Conservation (phyloP, 495 filamentous ascomycete genomes). For the Achaetomiella virescens region DNA sequence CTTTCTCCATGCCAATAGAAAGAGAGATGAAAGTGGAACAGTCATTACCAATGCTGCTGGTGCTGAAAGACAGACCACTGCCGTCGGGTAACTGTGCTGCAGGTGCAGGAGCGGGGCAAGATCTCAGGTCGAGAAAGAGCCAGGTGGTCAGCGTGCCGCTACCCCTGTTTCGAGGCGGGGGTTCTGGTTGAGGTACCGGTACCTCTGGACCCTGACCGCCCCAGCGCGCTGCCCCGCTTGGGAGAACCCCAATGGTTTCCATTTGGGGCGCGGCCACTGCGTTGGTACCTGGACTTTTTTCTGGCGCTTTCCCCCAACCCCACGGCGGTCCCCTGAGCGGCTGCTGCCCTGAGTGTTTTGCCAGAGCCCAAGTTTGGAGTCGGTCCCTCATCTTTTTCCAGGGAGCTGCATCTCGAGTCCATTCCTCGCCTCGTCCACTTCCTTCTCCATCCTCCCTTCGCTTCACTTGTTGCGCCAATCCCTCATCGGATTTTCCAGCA, state of each 20-base stretch:
- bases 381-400: constrained; percentile 11
- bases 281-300: constrained; percentile 25
- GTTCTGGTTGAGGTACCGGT: constrained; percentile 33
- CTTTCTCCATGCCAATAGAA: not conserved
- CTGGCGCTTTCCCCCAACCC: constrained; percentile 16
- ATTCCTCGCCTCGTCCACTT: constrained; percentile 9
- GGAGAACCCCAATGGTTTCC: constrained; percentile 26
- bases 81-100: constrained; percentile 6
- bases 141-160: not conserved
- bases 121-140: not conserved
- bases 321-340: constrained; percentile 12
- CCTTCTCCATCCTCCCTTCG: constrained; percentile 1
- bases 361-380: constrained; percentile 6
- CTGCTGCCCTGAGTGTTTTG: constrained; percentile 10
- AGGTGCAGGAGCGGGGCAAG: constrained; percentile 12
- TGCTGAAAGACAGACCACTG: too few species aligned
- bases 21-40: not conserved
- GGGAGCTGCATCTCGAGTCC: constrained; percentile 13
- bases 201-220: constrained; percentile 29
- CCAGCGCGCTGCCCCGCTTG: constrained; percentile 22
- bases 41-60: constrained; percentile 3
- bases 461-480: constrained; percentile 5
- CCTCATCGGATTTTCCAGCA: not conserved
- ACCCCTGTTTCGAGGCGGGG: not conserved
- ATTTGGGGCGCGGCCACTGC: constrained; percentile 20